Percentiles rank a stretch among this genome's conserved stretches.
Evolutionary conservation across 192 early-diverging fungal genomes (phyloP).

Genomic region (Mortierella hygrophila): DNA sequence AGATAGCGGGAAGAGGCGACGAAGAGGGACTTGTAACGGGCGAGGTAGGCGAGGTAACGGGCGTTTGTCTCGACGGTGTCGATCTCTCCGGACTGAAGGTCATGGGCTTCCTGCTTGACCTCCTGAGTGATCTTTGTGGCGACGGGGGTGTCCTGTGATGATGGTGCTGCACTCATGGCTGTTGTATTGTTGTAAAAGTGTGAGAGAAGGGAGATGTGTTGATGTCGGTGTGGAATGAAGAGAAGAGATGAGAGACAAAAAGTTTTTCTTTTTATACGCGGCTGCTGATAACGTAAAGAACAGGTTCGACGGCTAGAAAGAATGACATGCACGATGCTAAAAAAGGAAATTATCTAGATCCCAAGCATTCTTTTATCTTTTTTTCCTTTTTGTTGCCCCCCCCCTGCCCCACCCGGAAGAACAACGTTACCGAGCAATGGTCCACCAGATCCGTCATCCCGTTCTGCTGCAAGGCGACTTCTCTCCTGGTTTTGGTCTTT

Average conservation of each 20-base stretch:
- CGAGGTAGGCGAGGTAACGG: constrained; percentile 67
- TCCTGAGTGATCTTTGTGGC: constrained; percentile 33
- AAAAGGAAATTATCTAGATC: not conserved
- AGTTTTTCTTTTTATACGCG: not conserved
- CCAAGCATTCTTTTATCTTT: not conserved
- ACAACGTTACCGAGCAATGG: not conserved
- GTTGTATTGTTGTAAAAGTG: not conserved
- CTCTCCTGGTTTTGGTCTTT: not conserved
- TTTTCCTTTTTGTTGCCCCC: not conserved
- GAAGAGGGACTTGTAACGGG: constrained; percentile 60
- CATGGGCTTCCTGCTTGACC: constrained; percentile 33
- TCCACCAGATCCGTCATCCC: not conserved
- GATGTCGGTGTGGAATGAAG: constrained; percentile 1
- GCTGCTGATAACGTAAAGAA: not conserved
- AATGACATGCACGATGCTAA: not conserved
- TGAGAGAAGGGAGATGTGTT: not conserved
- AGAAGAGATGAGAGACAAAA: constrained; percentile 9
- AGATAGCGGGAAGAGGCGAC: constrained; percentile 62
- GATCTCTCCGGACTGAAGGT: constrained; percentile 54
- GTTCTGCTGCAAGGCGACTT: not conserved
- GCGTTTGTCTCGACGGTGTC: constrained; percentile 62
- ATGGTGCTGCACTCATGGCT: constrained; percentile 25
- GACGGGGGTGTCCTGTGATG: constrained; percentile 26
- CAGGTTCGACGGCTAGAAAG: too few relatives aligned
- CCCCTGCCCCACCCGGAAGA: not conserved